Percentiles rank a stretch among this genome's conserved stretches.
phyloP scores from a whole-genome alignment of 192 early-diverging fungal species.

The Funneliformis mosseae region DNA sequence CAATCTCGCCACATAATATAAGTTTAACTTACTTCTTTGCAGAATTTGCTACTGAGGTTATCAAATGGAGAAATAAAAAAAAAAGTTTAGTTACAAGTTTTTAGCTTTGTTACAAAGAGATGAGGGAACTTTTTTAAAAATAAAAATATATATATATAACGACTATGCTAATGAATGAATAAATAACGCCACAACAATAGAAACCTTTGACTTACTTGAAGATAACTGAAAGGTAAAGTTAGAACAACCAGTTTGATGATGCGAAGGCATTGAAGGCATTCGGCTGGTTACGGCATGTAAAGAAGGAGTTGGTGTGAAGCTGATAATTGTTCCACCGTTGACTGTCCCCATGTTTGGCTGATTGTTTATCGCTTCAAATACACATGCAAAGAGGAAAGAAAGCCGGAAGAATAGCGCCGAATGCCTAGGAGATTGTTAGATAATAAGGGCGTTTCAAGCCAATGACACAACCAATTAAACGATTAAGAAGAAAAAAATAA shows the following conservation, averaged over 20 bases:
- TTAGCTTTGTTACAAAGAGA: neutral
- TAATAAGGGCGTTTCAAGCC: neutral
- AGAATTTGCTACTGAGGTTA: neutral
- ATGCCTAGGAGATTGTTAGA: slow-evolving; percentile 26
- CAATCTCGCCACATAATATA: neutral
- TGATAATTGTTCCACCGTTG: slow-evolving; percentile 37
- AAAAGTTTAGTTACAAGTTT: neutral
- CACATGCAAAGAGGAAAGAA: slow-evolving; percentile 25
- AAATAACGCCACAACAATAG: neutral
- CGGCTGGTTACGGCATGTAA: slow-evolving; percentile 31
- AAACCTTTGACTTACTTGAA: neutral
- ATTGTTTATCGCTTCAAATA: slow-evolving; percentile 36
- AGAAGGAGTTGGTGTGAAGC: slow-evolving; percentile 34
- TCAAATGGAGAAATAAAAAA: neutral
- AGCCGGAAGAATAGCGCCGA: slow-evolving; percentile 27
- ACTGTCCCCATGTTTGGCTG: slow-evolving; percentile 38
- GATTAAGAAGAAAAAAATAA: neutral
- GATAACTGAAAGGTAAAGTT: slow-evolving; percentile 32
- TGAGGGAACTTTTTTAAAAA: neutral
- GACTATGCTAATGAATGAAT: neutral
- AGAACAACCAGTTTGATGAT: slow-evolving; percentile 28
- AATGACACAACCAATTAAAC: slow-evolving; percentile 19
- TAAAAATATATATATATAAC: no score
- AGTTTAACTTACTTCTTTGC: slow-evolving; percentile 21
- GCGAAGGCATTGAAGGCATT: slow-evolving; percentile 23